These are phyloP conservation scores for Aspergillus felis DNA, from an alignment of 2,329 filamentous ascomycete species.

Conservation along the genomic window DNA sequence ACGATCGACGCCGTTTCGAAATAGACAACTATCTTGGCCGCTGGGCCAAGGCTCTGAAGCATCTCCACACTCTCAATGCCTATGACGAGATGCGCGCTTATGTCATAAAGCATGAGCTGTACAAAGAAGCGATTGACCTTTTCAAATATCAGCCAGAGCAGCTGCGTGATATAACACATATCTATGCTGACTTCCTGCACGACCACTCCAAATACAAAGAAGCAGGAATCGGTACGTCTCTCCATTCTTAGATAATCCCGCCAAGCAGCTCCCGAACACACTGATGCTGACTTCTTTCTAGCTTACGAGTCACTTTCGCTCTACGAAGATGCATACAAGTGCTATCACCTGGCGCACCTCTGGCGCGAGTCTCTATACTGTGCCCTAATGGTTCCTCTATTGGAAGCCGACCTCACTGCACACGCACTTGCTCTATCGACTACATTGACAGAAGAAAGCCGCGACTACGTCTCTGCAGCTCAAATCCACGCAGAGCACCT, in stretches of 20 bases:
- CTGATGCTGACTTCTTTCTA: constrained; percentile 7
- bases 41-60: constrained; percentile 69
- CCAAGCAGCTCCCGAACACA: background rate
- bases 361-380: constrained; percentile 90
- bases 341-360: constrained; percentile 77
- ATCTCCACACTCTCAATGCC: constrained; percentile 67
- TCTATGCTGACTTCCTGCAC: constrained; percentile 77
- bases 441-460: constrained; percentile 69
- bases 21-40: constrained; percentile 87
- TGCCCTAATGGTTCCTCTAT: constrained; percentile 65
- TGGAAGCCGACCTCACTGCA: constrained; percentile 56
- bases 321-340: constrained; percentile 69
- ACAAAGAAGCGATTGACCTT: constrained; percentile 70
- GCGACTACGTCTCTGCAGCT: constrained; percentile 77
- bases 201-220: constrained; percentile 74
- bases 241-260: background rate
- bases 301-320: constrained; percentile 83
- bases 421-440: constrained; percentile 75
- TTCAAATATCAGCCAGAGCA: constrained; percentile 76
- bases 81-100: constrained; percentile 79
- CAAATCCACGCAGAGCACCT: constrained; percentile 80
- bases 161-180: constrained; percentile 63
- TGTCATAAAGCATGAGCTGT: constrained; percentile 72
- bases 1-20: constrained; percentile 68
- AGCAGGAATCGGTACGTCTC: constrained; percentile 62